Percentiles rank a stretch among this genome's conserved stretches.
Evolutionary conservation across 2,329 filamentous ascomycete genomes (phyloP).

Genomic region (Zymoseptoria passerinii): DNA sequence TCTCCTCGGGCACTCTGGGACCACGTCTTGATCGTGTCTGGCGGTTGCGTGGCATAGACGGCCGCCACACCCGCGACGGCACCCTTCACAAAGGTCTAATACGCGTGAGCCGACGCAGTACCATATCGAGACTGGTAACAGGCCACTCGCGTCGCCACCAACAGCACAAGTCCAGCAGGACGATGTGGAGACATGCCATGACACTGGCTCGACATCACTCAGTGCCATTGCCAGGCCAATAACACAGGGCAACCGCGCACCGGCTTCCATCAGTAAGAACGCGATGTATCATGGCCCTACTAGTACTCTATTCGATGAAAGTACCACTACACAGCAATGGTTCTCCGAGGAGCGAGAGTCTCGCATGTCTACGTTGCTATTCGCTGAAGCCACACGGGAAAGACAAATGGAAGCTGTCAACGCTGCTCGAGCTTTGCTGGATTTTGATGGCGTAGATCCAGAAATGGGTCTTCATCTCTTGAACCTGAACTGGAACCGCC

Average conservation of each 20-base stretch:
- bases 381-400: conserved; percentile 42
- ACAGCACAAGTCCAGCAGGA: not conserved
- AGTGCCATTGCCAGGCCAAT: not conserved
- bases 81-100: conserved; percentile 24
- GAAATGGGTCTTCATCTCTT: conserved; percentile 46
- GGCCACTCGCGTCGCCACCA: not conserved
- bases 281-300: conserved; percentile 45
- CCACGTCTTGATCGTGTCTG: conserved; percentile 37
- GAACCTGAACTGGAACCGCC: conserved; percentile 34
- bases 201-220: not conserved
- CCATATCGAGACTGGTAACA: conserved; percentile 15
- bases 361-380: conserved; percentile 39
- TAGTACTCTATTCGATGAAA: conserved; percentile 42
- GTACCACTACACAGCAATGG: conserved; percentile 9
- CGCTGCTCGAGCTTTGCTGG: conserved; percentile 38
- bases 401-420: conserved; percentile 46
- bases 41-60: conserved; percentile 37
- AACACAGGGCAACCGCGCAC: conserved; percentile 1
- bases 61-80: conserved; percentile 29
- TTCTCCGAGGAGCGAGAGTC: conserved; percentile 23
- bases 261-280: conserved; percentile 11
- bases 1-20: conserved; percentile 29
- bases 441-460: conserved; percentile 49
- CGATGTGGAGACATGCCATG: not conserved
- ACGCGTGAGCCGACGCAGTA: conserved; percentile 18